Evolutionary conservation across 2,329 filamentous ascomycete species (phyloP).

Genomic region (Stagonosporopsis chrysanthemi): DNA sequence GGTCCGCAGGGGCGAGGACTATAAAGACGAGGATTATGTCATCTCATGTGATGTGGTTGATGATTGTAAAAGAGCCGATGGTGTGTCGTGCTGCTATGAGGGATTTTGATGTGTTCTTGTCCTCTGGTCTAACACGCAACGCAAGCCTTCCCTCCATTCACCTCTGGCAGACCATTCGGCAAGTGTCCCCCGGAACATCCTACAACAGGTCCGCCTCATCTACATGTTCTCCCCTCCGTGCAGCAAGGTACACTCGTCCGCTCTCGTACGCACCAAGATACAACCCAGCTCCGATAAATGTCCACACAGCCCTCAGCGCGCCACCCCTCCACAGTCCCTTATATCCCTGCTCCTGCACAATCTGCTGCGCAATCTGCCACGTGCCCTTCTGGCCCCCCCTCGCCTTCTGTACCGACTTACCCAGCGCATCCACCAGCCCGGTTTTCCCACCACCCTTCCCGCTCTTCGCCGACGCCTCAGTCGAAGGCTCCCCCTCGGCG

Average conservation of each 20-base stretch:
- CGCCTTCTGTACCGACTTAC: constrained; percentile 45
- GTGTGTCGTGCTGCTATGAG: too few relatives aligned
- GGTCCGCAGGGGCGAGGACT: too few relatives aligned
- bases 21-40: too few relatives aligned
- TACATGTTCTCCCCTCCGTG: constrained; percentile 52
- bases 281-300: constrained; percentile 79
- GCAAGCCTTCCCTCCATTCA: too few relatives aligned
- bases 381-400: constrained; percentile 50
- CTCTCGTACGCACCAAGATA: constrained; percentile 89
- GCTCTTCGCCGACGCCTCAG: neutral
- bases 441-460: constrained; percentile 7
- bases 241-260: constrained; percentile 65
- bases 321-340: constrained; percentile 81
- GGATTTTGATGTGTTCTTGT: too few relatives aligned
- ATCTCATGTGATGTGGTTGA: too few relatives aligned
- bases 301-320: constrained; percentile 77
- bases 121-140: too few relatives aligned
- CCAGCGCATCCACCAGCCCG: constrained; percentile 52
- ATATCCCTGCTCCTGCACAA: constrained; percentile 72
- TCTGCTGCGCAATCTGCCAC: constrained; percentile 68
- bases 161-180: too few relatives aligned
- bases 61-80: too few relatives aligned
- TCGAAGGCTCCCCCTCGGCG: constrained; percentile 20
- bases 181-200: neutral
- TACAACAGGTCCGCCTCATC: constrained; percentile 44